phyloP scores from a whole-genome alignment of 495 filamentous ascomycete species.

The Penicillium robsamsonii region DNA sequence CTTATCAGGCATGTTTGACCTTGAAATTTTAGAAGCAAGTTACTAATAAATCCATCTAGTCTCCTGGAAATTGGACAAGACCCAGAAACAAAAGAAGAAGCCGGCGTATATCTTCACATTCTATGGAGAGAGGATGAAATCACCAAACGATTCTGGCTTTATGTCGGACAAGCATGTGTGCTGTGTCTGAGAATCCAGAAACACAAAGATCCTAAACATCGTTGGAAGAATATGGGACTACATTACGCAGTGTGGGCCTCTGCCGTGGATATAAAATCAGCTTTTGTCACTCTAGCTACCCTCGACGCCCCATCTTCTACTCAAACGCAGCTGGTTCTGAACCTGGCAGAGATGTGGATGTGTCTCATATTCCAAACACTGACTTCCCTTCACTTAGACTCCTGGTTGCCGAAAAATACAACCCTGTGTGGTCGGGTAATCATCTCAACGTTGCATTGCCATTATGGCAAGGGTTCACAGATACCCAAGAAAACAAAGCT shows the following conservation, averaged over 20 bases:
- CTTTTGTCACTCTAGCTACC: conserved; percentile 15
- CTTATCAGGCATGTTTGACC: not conserved
- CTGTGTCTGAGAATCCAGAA: not conserved
- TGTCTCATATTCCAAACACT: conserved; percentile 14
- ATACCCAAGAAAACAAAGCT: not conserved
- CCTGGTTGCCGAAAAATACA: conserved; percentile 7
- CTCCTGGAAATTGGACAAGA: not conserved
- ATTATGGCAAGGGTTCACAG: conserved; percentile 9
- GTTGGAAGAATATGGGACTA: not conserved
- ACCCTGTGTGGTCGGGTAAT: conserved; percentile 7
- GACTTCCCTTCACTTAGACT: conserved; percentile 2
- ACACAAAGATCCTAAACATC: not conserved
- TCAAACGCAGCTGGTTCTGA: conserved; percentile 8
- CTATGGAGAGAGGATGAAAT: not conserved
- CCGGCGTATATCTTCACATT: not conserved
- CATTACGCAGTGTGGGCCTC: conserved; percentile 21
- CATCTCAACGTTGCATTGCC: conserved; percentile 18
- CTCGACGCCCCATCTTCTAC: not conserved
- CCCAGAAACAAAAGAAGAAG: not conserved
- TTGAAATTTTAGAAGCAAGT: not conserved
- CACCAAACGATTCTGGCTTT: not conserved
- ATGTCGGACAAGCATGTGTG: not conserved
- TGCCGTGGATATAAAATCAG: conserved; percentile 9
- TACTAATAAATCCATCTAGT: not conserved
- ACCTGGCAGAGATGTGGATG: conserved; percentile 23